Base-by-base conservation (phyloP, 2,329 filamentous ascomycete species). In the Penicillium decumbens region DNA sequence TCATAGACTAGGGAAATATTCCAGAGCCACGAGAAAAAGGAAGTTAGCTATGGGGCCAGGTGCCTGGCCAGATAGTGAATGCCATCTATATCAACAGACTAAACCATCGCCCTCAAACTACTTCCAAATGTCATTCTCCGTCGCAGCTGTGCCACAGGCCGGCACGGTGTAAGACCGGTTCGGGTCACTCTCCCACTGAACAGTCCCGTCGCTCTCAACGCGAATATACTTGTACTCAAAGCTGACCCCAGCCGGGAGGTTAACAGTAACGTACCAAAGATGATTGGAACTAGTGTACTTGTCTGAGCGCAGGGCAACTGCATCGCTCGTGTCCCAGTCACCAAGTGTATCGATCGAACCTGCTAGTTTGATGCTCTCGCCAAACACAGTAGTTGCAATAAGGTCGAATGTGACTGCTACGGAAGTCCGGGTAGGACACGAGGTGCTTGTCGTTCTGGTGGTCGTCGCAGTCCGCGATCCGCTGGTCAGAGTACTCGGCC, bases 141-240 rank as follows among this genome's bases (percentile, higher is more conserved):
- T 68, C 5, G 62, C 58, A 18, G 62, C 59, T 3, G 61, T 57
- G 4, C 53, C 57, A 51, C 73, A 74, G 13, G 57, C 59, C 3
- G 70, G 69, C 10, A 77, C 70, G 4, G 67, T 72, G 50, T 70
- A 74, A 10, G 52, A 59, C 32, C 69, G 67, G 54, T 77, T 75
- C 4, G 73, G 69, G 55, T 85, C 84, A 42, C 70, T 73, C 72
- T 89, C 85, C 85, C 85, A 89, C 6, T 68, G 73, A 9, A 86
- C 68, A 0, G 70, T 70, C 1, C 82, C 80, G 59, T 80, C 76
- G 2, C 69, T 62, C 51, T 74, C 74, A 37, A 84, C 75, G 24
- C 79, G 78, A 57, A 89, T 79, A 61, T 81, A 89, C 73, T 89
- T 88, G 67, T 88, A 89, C 70, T 82, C 62, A 40, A 89, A 72